Conservation (phyloP, 1,284 basidiomycete genomes). For the Malassezia caprae region DNA sequence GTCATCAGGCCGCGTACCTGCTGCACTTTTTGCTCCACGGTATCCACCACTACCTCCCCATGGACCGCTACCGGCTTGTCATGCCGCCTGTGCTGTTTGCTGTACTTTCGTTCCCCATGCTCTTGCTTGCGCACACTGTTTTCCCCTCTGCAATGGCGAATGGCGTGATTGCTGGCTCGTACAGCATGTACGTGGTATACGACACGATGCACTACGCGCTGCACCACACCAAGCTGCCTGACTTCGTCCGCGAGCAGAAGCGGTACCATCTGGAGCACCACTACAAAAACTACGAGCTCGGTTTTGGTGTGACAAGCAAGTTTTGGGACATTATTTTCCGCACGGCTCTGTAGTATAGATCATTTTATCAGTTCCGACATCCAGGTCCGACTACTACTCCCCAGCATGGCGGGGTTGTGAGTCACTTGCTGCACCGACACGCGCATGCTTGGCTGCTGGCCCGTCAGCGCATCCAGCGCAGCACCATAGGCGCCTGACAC, state of each 20-base stretch:
- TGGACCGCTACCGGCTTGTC: slow-evolving; percentile 75
- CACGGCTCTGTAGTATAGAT: slow-evolving; percentile 51
- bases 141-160: slow-evolving; percentile 79
- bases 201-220: slow-evolving; percentile 49
- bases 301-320: slow-evolving; percentile 92
- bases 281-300: slow-evolving; percentile 77
- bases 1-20: slow-evolving; percentile 66
- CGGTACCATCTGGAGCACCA: slow-evolving; percentile 97
- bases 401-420: slow-evolving; percentile 10
- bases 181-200: slow-evolving; percentile 68
- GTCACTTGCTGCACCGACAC: slow-evolving; percentile 3
- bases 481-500: not conserved
- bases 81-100: slow-evolving; percentile 89
- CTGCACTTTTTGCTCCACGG: slow-evolving; percentile 91
- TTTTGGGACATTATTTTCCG: slow-evolving; percentile 90
- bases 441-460: slow-evolving; percentile 2
- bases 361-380: not conserved
- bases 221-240: slow-evolving; percentile 56
- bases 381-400: slow-evolving; percentile 10
- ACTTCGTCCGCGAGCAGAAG: slow-evolving; percentile 83
- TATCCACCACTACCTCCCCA: slow-evolving; percentile 93
- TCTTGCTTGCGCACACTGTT: slow-evolving; percentile 67
- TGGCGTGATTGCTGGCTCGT: slow-evolving; percentile 82
- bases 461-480: slow-evolving; percentile 1
- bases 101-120: slow-evolving; percentile 74